phyloP scores from a whole-genome alignment of 169 alveolate species.

The Cryptosporidium xiaoi region DNA sequence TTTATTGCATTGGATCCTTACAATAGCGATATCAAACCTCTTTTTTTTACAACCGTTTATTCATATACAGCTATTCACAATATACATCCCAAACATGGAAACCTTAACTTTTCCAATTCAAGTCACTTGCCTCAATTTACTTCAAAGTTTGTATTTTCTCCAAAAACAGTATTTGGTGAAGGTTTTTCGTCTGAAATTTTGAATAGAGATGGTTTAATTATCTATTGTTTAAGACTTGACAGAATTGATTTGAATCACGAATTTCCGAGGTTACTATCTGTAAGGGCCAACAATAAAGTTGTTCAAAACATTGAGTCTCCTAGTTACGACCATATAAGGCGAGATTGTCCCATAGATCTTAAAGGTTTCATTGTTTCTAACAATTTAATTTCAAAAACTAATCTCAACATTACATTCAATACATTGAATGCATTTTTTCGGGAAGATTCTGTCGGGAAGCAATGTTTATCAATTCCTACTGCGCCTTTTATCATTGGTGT shows the following conservation, averaged over 20 bases:
- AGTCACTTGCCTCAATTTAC: slow-evolving; percentile 64
- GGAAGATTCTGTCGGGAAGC: neutral
- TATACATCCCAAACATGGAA: slow-evolving; percentile 73
- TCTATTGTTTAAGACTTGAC: slow-evolving; percentile 68
- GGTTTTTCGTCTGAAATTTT: neutral
- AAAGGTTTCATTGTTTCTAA: slow-evolving; percentile 5
- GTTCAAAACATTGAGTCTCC: slow-evolving; percentile 70
- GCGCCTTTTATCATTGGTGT: slow-evolving; percentile 71
- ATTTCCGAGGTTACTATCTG: slow-evolving; percentile 34
- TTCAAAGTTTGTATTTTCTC: slow-evolving; percentile 48
- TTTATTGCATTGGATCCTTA: slow-evolving; percentile 58
- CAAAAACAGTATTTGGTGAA: slow-evolving; percentile 2
- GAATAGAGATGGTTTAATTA: slow-evolving; percentile 18
- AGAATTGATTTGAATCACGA: slow-evolving; percentile 69
- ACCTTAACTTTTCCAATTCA: slow-evolving; percentile 29
- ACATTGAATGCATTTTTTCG: slow-evolving; percentile 38
- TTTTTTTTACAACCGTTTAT: slow-evolving; percentile 59
- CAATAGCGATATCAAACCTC: slow-evolving; percentile 40
- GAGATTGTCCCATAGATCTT: slow-evolving; percentile 63
- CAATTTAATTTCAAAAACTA: neutral
- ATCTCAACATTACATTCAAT: slow-evolving; percentile 40
- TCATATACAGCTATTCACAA: slow-evolving; percentile 72
- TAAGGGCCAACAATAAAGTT: slow-evolving; percentile 20
- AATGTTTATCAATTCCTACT: slow-evolving; percentile 40
- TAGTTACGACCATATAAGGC: slow-evolving; percentile 63